Conservation (phyloP, 306 rosid species). For the Cicer arietinum region DNA sequence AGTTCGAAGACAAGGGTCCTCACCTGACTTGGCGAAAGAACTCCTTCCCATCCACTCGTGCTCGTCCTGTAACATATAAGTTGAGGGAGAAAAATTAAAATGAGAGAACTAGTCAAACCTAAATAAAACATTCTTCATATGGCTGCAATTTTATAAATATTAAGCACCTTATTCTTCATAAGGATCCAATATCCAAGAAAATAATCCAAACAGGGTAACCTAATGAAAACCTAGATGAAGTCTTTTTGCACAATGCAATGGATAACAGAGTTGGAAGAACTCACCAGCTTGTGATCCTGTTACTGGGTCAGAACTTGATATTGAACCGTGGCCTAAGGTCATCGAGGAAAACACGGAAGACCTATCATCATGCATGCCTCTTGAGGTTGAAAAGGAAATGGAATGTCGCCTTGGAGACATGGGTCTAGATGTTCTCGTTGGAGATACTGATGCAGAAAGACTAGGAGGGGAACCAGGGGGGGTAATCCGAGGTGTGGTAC, state of each 20-base stretch:
- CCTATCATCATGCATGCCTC: slow-evolving; percentile 73
- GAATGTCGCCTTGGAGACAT: slow-evolving; percentile 83
- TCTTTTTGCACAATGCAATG: slow-evolving; percentile 6
- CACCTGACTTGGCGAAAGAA: slow-evolving; percentile 99
- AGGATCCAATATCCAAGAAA: slow-evolving; percentile 27
- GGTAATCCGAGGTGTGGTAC: slow-evolving; percentile 73
- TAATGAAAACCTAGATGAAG: slow-evolving; percentile 27
- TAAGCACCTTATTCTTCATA: slow-evolving; percentile 21
- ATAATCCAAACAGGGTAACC: slow-evolving; percentile 7
- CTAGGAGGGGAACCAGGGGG: slow-evolving; percentile 85
- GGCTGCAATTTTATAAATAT: slow-evolving; percentile 10
- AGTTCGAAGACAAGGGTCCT: slow-evolving; percentile 36
- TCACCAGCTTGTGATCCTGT: slow-evolving; percentile 73
- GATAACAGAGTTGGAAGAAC: slow-evolving; percentile 42
- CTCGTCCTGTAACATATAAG: slow-evolving; percentile 62
- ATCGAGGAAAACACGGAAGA: slow-evolving; percentile 58
- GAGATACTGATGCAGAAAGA: slow-evolving; percentile 82
- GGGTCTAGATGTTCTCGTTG: slow-evolving; percentile 76
- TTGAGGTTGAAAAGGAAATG: slow-evolving; percentile 73
- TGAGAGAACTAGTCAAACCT: background rate
- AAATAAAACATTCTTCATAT: slow-evolving; percentile 17
- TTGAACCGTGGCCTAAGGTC: slow-evolving; percentile 51
- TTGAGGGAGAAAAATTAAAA: slow-evolving; percentile 20
- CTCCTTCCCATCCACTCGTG: slow-evolving; percentile 95
- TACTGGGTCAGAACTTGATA: slow-evolving; percentile 59